Conservation (phyloP, 1,284 basidiomycete species). For the Vanrija sp. region DNA sequence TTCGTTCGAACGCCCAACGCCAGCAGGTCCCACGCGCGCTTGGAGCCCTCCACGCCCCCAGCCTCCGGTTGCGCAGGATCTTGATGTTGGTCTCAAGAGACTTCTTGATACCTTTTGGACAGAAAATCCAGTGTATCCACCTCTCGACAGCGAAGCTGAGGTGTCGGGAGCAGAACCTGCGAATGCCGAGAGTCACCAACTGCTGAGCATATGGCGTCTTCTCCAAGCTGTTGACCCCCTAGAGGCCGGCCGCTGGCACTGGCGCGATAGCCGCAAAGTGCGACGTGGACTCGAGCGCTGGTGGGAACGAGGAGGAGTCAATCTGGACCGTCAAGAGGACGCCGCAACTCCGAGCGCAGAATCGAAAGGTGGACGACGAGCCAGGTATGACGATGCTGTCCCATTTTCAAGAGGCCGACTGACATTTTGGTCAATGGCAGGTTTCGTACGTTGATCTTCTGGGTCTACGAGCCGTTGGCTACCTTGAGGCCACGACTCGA, state of each 20-base stretch:
- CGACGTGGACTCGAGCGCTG: constrained; percentile 75
- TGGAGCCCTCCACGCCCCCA: constrained; percentile 36
- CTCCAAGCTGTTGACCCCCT: constrained; percentile 67
- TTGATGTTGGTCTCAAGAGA: constrained; percentile 19
- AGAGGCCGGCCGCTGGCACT: constrained; percentile 87
- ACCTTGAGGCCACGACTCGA: constrained; percentile 68
- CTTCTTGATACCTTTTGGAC: constrained; percentile 46
- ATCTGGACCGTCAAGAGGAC: constrained; percentile 53
- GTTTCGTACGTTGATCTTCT: constrained; percentile 81
- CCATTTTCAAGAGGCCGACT: too few relatives aligned
- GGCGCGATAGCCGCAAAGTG: constrained; percentile 88
- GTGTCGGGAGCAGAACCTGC: constrained; percentile 25
- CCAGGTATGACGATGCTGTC: constrained; percentile 12
- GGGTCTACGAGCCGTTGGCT: constrained; percentile 77
- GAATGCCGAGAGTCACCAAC: constrained; percentile 54
- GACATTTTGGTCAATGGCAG: constrained; percentile 48
- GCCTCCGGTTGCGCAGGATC: constrained; percentile 36
- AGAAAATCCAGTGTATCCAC: constrained; percentile 29
- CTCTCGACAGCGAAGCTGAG: constrained; percentile 27
- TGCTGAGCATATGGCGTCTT: constrained; percentile 63
- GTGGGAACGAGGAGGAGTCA: constrained; percentile 62
- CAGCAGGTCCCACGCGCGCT: constrained; percentile 10
- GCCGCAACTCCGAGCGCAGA: constrained; percentile 51
- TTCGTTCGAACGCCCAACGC: constrained; percentile 34
- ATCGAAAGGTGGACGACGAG: constrained; percentile 7